These are phyloP conservation scores for Neotropicomus parvogracilis DNA, from an alignment of 1,284 basidiomycete genomes.

Conservation along the genomic window DNA sequence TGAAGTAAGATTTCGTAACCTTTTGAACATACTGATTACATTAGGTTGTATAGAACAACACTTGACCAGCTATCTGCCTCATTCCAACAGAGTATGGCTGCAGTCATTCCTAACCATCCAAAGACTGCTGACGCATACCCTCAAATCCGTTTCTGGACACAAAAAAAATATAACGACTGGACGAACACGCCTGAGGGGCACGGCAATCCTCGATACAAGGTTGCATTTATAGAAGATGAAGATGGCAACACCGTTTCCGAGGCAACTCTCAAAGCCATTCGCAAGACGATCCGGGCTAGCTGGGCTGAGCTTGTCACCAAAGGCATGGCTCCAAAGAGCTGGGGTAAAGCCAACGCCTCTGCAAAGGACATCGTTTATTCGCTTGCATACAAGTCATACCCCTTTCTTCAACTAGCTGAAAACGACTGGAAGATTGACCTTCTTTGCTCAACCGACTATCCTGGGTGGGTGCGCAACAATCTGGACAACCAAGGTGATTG, in stretches of 20 bases:
- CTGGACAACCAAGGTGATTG: background rate
- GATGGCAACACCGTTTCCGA: background rate
- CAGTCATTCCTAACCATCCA: no score
- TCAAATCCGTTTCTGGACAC: conserved; percentile 3
- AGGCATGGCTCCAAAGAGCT: conserved; percentile 1
- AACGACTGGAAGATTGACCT: conserved; percentile 4
- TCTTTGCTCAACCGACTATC: conserved; percentile 3
- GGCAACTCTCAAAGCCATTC: conserved; percentile 1
- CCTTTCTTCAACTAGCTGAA: background rate
- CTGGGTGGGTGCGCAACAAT: conserved; percentile 8
- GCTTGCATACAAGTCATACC: background rate
- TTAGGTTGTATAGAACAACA: background rate
- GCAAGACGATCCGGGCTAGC: background rate
- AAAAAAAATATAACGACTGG: background rate
- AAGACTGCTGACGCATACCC: background rate
- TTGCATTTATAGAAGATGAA: conserved; percentile 7
- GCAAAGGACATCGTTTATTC: background rate
- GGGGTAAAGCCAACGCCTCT: conserved; percentile 2
- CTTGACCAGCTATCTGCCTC: background rate
- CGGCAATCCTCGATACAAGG: background rate
- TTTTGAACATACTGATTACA: background rate
- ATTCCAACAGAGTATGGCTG: background rate
- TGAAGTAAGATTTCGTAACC: background rate
- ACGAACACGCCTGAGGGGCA: conserved; percentile 1
- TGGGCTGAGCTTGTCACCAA: conserved; percentile 3